These are phyloP conservation scores for Staphylotrichum tortipilum DNA, from an alignment of 495 filamentous ascomycete genomes.

Conservation along the genomic window DNA sequence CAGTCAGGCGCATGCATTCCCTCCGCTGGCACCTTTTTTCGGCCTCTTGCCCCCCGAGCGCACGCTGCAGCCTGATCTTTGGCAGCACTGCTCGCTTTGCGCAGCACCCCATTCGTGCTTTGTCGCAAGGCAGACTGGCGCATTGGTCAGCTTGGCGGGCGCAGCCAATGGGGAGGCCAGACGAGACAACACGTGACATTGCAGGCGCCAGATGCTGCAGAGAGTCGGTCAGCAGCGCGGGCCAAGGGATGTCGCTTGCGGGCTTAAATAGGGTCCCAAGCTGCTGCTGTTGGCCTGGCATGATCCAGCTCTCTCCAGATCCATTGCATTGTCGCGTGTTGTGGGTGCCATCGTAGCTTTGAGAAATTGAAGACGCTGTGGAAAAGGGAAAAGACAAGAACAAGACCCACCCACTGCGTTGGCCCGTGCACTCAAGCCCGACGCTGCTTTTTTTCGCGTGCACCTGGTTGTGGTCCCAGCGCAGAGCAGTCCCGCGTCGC, in stretches of 20 bases:
- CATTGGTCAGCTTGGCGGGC: constrained; percentile 12
- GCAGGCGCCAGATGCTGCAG: no score
- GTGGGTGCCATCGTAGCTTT: no score
- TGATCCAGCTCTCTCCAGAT: no score
- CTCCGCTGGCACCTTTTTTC: background rate
- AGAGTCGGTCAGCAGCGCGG: no score
- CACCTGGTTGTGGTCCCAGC: no score
- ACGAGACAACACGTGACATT: no score
- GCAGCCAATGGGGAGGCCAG: constrained; percentile 11
- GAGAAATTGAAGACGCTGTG: no score
- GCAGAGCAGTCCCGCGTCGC: no score
- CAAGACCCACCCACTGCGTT: background rate
- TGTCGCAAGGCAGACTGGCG: constrained; percentile 19
- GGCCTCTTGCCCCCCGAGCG: background rate
- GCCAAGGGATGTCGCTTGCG: no score
- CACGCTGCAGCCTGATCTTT: background rate
- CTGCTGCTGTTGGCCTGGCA: no score
- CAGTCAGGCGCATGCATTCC: background rate
- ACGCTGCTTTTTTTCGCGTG: constrained; percentile 11
- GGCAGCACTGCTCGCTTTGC: background rate
- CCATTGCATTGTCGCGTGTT: no score
- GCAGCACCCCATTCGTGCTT: background rate
- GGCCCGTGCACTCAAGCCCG: constrained; percentile 5
- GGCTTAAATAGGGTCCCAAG: background rate
- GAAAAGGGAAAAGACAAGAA: no score